Base-by-base conservation (phyloP, 768 basidiomycete species). In the Termitomyces titanicus region DNA sequence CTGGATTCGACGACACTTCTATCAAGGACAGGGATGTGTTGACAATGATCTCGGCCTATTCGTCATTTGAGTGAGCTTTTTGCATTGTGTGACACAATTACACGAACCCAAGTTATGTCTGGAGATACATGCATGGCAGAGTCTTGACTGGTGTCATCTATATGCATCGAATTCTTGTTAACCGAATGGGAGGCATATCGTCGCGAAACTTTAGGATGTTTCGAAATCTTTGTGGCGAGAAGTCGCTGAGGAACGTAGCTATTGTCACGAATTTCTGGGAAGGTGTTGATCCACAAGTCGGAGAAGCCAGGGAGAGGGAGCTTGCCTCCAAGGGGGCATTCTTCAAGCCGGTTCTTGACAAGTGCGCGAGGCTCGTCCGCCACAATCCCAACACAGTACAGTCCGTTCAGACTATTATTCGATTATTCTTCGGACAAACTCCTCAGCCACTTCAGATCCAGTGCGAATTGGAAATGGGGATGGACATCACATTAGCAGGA, bases 1-100 rank as follows among this genome's bases (percentile, higher is more conserved):
- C n/a, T n/a, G 83, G 83, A 5, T 84, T 84, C 53, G 83, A 83
- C 57, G 81, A 84, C 60, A 78, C 80, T 3, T 70, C 65, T 3
- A 71, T 69, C 46, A 77, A 72, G 44, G 81, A 82, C 49, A 71
- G 75, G 0, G 78, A 77, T 15, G 66, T 83, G 13, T 65, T 82
- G 37, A 42, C 22, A 22, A 42, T 42, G 40, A 42, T 42, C 11
- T 42, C 40, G 22, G 40, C 40, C 22, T 42, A 42, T 13, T 15
- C 24, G 40, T 42, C 40, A 24, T 42, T 42, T 24, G 40, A 42
- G 22, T 42, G 22, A 42, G 40, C 40, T 24, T 42, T 42, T 42
- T 20, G 22, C 22, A 24, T 24, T 24, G 15, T 11, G 40, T 42
- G 22, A 20, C 22, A 1, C 15, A 12, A 24, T 13, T 22, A 22